Base-by-base conservation (phyloP, 1,284 basidiomycete species). In the Cystobasidium slooffiae region DNA sequence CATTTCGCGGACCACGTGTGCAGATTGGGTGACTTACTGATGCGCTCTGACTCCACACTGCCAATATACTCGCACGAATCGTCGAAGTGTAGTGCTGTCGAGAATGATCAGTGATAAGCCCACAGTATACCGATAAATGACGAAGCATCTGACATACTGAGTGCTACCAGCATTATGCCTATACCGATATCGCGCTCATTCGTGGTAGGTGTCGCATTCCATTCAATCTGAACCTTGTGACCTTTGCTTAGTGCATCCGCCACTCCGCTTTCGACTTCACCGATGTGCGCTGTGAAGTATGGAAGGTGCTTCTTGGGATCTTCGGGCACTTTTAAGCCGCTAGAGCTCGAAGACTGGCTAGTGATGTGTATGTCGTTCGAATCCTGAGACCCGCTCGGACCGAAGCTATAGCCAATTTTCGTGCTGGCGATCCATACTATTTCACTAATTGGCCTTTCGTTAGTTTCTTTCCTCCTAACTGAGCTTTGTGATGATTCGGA, bases 131-230 rank as follows among this genome's bases (percentile, higher is more conserved):
- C n/a, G n/a, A 56, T 12, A n/a, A 31, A 12, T 7, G 53, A 49
- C 16, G 9, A 53, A 46, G 9, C n/a, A 37, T 31, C 12, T 8
- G 10, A 7, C 24, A 8, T 1, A 31, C 63, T 6, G 6, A 53
- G 20, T 3, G n/a, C 8, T 46, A 44, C 44, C 3, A 69, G 16
- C 8, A 44, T 7, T 10, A 66, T 46, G 2, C 37, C 46, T 6
- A 37, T 69, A 18, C 49, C 52, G 24, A 67, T 59, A 39, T 68
- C 65, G 12, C 63, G 51, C 31, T 72, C 52, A 37, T 72, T 72
- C 3, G 47, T 20, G 14, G 68, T 49, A 41, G 18, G 46, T 9
- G 47, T 20, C 1, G 37, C 22, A 12, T 6, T 12, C 61, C 61
- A 63, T 22, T 24, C 16, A 16, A 70, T 6, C 22, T 41, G n/a